Percentiles rank a stretch among this genome's conserved stretches.
phyloP scores from a whole-genome alignment of 2,329 filamentous ascomycete genomes.

The Diaporthe batatas region DNA sequence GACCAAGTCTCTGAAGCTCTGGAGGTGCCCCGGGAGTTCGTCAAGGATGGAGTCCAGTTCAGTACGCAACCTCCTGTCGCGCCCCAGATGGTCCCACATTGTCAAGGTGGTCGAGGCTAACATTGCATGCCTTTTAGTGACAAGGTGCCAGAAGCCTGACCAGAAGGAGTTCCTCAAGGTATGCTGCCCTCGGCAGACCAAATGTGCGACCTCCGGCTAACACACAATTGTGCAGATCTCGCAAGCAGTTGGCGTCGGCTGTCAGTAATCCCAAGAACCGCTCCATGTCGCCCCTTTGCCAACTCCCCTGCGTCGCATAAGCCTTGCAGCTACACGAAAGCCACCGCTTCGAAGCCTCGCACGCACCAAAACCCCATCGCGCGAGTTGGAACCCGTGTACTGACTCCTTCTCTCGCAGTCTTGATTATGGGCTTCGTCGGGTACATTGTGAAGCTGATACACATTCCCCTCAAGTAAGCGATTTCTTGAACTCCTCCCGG shows the following conservation, averaged over 20 bases:
- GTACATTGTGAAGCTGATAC: slow-evolving; percentile 79
- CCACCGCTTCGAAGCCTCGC: neutral
- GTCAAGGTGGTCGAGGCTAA: slow-evolving; percentile 36
- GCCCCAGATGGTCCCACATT: slow-evolving; percentile 62
- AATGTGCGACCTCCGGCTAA: slow-evolving; percentile 7
- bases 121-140: slow-evolving; percentile 36
- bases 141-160: slow-evolving; percentile 56
- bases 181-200: slow-evolving; percentile 46
- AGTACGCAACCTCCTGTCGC: slow-evolving; percentile 55
- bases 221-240: slow-evolving; percentile 51
- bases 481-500: neutral
- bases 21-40: slow-evolving; percentile 76
- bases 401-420: slow-evolving; percentile 51
- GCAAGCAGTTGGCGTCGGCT: slow-evolving; percentile 75
- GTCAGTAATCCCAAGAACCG: slow-evolving; percentile 35
- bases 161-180: slow-evolving; percentile 66
- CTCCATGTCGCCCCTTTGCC: neutral
- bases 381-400: slow-evolving; percentile 1
- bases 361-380: neutral
- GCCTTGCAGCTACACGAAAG: neutral
- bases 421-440: slow-evolving; percentile 78
- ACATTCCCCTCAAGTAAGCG: slow-evolving; percentile 73
- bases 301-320: neutral
- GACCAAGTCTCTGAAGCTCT: slow-evolving; percentile 79
- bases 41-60: slow-evolving; percentile 73